Evolutionary conservation across 1,284 basidiomycete genomes (phyloP), one percentile per base, ranked within the genome.

Genomic region (Cutaneotrichosporon spelunceum): DNA sequence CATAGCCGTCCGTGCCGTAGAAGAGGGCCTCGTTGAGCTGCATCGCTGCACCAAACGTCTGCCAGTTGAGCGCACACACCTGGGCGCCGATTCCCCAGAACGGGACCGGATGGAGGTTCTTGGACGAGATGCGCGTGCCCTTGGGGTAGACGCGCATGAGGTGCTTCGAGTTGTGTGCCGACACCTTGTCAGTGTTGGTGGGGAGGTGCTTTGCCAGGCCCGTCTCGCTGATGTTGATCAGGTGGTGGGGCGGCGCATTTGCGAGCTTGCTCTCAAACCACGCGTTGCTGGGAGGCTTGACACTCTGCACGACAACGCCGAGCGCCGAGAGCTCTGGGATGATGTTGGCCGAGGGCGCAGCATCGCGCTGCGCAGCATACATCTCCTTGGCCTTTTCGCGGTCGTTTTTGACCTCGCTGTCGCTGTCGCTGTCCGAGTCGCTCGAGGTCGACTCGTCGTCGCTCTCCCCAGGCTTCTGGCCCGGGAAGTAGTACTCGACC

Each of bases 51-150:
- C 91, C 92, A 69, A 88, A 88, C 0, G 93, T 98, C 78, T 99
- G 96, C 91, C 93, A 98, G 77, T 99, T 99, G 63, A 99, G 84
- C 9, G 95, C 93, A 0, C 96, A 93, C 19, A 99, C 79, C 77
- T 98, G 95, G 16, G 88, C 87, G 0, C 95, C 95, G 1, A 88
- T 86, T 0, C 87, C 86, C 95, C 95, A 99, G 77, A 87, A 93
- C 42, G 88, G 84, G 78, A 91, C 87, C 3, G 95, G 95, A 66
- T 89, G 84, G 72, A 90, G 98, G 77, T 99, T 99, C 24, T 87
- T 87, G 62, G 89, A 92, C 65, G 84, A 87, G 53, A 96, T 81
- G 57, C 93, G 81, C 47, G 83, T 86, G 2, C 90, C 93, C 70
- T 89, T 89, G 0, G 96, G 96, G 74, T 98, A 99, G 19, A 90